Conservation (phyloP, 495 filamentous ascomycete species). For the Sabuloglossum arenarium region DNA sequence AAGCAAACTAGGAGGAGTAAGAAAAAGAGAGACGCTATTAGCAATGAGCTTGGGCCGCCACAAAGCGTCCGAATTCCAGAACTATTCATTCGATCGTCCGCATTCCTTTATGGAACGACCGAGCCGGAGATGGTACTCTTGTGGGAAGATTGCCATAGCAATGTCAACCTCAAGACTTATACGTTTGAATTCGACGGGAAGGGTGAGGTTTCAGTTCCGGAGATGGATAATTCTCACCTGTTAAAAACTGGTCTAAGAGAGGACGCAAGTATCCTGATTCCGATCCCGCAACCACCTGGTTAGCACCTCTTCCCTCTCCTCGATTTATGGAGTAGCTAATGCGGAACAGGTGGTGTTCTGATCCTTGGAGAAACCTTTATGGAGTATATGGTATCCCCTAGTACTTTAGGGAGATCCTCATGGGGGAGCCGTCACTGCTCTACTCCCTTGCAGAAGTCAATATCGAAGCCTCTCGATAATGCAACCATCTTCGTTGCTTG, state of each 20-base stretch:
- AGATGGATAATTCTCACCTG: not conserved
- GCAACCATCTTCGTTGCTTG: slow-evolving; percentile 72
- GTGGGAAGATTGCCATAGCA: slow-evolving; percentile 49
- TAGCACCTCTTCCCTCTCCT: not conserved
- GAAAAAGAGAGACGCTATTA: slow-evolving; percentile 25
- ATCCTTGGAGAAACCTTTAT: not conserved
- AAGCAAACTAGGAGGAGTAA: slow-evolving; percentile 36
- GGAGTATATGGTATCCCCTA: not conserved
- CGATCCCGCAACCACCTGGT: slow-evolving; percentile 44
- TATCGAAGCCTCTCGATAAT: slow-evolving; percentile 32
- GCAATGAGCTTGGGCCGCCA: slow-evolving; percentile 38
- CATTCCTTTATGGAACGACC: slow-evolving; percentile 41
- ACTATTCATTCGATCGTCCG: slow-evolving; percentile 62
- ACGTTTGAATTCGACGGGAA: not conserved
- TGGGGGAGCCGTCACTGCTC: not conserved
- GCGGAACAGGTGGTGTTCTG: slow-evolving; percentile 11
- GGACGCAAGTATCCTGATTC: slow-evolving; percentile 65
- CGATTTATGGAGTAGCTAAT: not conserved
- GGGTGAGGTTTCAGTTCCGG: not conserved
- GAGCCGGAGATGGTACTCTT: slow-evolving; percentile 68
- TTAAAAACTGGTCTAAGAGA: slow-evolving; percentile 23
- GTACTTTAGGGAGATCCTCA: not conserved
- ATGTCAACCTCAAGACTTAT: slow-evolving; percentile 35
- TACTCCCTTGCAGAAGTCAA: not conserved
- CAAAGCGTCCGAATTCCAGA: slow-evolving; percentile 59